phyloP scores from a whole-genome alignment of 2,329 filamentous ascomycete genomes.

The Fusarium mexicanum region DNA sequence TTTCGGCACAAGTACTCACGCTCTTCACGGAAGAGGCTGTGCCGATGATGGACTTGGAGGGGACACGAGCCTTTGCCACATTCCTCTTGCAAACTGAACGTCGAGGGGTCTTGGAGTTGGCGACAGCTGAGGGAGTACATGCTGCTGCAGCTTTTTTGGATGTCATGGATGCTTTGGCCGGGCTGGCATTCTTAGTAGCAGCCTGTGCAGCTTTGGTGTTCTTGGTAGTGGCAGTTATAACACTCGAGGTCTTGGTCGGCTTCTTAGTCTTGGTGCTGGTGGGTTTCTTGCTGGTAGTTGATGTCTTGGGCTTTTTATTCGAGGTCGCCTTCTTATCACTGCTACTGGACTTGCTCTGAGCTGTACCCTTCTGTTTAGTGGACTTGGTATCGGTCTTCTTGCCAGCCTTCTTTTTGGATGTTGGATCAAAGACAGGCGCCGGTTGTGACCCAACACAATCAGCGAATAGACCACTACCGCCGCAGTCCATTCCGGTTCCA shows the following conservation, averaged over 20 bases:
- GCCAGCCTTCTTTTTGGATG: neutral
- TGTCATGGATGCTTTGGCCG: neutral
- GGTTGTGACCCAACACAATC: neutral
- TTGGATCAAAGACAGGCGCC: neutral
- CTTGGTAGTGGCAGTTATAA: neutral
- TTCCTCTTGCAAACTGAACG: neutral
- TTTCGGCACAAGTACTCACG: neutral
- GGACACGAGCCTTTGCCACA: neutral
- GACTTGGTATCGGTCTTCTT: neutral
- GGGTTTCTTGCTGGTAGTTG: neutral
- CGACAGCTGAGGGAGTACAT: neutral
- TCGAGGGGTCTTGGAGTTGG: neutral
- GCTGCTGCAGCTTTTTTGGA: neutral
- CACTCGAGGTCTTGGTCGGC: neutral
- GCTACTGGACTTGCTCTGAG: neutral
- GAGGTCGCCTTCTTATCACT: neutral
- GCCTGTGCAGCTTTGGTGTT: neutral
- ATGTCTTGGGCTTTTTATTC: neutral
- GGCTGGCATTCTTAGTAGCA: fast-evolving
- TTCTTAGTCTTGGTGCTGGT: neutral
- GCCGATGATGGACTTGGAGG: neutral
- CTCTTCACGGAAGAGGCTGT: neutral
- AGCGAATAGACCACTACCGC: neutral
- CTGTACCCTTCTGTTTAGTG: neutral
- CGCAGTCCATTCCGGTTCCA: neutral